A percentile compares a stretch with the other conserved stretches of the same genome.
phyloP scores from a whole-genome alignment of 208 protist species.

The Trypanosoma caninum region DNA sequence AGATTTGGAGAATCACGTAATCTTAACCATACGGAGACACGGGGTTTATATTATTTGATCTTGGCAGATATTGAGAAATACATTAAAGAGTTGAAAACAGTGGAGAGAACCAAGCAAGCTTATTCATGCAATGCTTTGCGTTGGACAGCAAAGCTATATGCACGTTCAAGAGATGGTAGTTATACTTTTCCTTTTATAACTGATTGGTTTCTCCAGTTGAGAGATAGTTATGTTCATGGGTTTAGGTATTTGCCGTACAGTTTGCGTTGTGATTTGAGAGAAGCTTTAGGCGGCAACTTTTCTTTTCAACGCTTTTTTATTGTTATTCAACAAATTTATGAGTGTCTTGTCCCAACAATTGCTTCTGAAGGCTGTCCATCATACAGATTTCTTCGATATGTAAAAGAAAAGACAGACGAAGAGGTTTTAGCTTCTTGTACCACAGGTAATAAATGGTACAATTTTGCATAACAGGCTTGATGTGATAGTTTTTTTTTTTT shows the following conservation, averaged over 20 bases:
- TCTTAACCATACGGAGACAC: constrained; percentile 38
- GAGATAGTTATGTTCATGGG: constrained; percentile 59
- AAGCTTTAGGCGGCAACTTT: constrained; percentile 23
- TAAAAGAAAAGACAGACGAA: constrained; percentile 42
- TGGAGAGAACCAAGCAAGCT: constrained; percentile 10
- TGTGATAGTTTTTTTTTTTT: constrained; percentile 1
- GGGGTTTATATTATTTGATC: constrained; percentile 38
- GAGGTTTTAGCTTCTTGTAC: constrained; percentile 53
- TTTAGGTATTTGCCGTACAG: constrained; percentile 34
- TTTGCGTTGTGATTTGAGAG: constrained; percentile 32
- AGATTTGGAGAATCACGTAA: constrained; percentile 34
- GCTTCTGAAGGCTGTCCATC: constrained; percentile 45
- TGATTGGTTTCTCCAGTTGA: constrained; percentile 46
- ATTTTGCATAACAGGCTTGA: constrained; percentile 19
- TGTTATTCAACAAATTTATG: constrained; percentile 34
- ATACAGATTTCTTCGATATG: constrained; percentile 50
- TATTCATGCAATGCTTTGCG: constrained; percentile 40
- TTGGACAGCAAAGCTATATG: constrained; percentile 38
- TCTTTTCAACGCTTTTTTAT: constrained; percentile 31
- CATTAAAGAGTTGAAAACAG: neutral
- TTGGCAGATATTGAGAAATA: constrained; percentile 31
- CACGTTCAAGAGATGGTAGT: constrained; percentile 47
- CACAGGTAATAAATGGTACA: constrained; percentile 30
- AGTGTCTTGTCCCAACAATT: constrained; percentile 41
- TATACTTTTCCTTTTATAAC: constrained; percentile 20